Conservation (phyloP, 202 grass and related monocot genomes). For the Brachypodium distachyon region DNA sequence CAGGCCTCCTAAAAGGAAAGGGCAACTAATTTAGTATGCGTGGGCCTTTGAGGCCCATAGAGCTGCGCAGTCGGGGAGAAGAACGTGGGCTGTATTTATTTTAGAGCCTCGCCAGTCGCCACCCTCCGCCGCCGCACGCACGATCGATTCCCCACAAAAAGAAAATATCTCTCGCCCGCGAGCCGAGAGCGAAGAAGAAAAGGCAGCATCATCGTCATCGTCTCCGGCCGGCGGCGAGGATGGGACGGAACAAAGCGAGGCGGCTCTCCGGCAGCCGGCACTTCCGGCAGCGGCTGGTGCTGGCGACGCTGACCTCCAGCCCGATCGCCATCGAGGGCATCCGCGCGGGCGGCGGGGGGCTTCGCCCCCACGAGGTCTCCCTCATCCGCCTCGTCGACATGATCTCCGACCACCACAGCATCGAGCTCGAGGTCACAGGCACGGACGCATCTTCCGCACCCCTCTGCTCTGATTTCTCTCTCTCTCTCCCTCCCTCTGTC, state of each 20-base stretch:
- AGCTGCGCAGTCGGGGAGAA: too few species aligned
- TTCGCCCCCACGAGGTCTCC: conserved; percentile 69
- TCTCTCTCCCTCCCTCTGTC: too few species aligned
- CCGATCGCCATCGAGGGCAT: conserved; percentile 66
- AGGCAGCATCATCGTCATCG: too few species aligned
- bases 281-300: conserved; percentile 73
- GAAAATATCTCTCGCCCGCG: too few species aligned
- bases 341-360: conserved; percentile 62
- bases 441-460: background rate
- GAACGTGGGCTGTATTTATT: too few species aligned
- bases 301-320: conserved; percentile 60
- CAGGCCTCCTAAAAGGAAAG: too few species aligned
- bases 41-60: too few species aligned
- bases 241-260: conserved; percentile 42
- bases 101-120: background rate
- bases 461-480: background rate
- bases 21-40: background rate
- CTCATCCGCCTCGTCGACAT: conserved; percentile 77
- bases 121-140: conserved; percentile 4
- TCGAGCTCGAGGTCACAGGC: conserved; percentile 81
- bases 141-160: background rate
- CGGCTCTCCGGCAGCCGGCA: conserved; percentile 50
- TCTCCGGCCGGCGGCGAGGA: conserved; percentile 18
- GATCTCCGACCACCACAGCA: conserved; percentile 61
- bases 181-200: too few species aligned